Conservation (phyloP, 768 basidiomycete species). For the Atractiella rhizophila region DNA sequence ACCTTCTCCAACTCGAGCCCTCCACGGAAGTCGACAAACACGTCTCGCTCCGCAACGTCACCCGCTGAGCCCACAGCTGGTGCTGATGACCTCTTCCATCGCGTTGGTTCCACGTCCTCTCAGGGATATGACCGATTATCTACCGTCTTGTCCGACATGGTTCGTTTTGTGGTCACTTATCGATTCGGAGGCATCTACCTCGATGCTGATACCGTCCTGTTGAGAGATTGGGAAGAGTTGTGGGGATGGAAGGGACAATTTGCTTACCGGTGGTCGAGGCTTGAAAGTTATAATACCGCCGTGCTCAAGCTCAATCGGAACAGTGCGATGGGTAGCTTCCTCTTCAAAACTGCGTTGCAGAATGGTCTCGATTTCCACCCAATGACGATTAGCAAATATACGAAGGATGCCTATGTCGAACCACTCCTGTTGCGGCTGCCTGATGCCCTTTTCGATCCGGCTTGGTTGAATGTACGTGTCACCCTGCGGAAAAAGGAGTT, state of each 20-base stretch:
- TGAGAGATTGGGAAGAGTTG: slow-evolving; percentile 92
- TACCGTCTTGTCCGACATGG: slow-evolving; percentile 85
- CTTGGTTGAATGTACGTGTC: slow-evolving; percentile 46
- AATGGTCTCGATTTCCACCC: slow-evolving; percentile 85
- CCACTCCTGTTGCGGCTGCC: slow-evolving; percentile 59
- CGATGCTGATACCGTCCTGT: slow-evolving; percentile 79
- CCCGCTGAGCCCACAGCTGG: too few relatives aligned
- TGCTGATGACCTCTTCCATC: slow-evolving; percentile 35
- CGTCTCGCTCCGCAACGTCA: slow-evolving; percentile 11
- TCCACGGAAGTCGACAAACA: slow-evolving; percentile 9
- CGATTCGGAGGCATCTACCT: slow-evolving; percentile 88
- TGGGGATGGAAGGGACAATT: slow-evolving; percentile 93
- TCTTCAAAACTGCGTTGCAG: slow-evolving; percentile 78
- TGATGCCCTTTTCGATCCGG: slow-evolving; percentile 83
- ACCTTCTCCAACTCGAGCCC: not conserved
- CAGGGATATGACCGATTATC: slow-evolving; percentile 67
- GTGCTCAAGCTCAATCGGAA: slow-evolving; percentile 77
- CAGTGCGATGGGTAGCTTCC: slow-evolving; percentile 67
- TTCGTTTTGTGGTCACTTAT: slow-evolving; percentile 79
- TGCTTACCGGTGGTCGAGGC: slow-evolving; percentile 81
- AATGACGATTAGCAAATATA: slow-evolving; percentile 70
- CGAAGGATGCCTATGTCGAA: slow-evolving; percentile 62
- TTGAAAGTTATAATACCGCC: slow-evolving; percentile 84
- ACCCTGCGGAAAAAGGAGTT: not conserved
- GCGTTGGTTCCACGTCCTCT: slow-evolving; percentile 62